Percentiles rank a stretch among this genome's conserved stretches.
Evolutionary conservation across 176 grass and related monocot genomes (phyloP).

Genomic region (Ensete glaucum): DNA sequence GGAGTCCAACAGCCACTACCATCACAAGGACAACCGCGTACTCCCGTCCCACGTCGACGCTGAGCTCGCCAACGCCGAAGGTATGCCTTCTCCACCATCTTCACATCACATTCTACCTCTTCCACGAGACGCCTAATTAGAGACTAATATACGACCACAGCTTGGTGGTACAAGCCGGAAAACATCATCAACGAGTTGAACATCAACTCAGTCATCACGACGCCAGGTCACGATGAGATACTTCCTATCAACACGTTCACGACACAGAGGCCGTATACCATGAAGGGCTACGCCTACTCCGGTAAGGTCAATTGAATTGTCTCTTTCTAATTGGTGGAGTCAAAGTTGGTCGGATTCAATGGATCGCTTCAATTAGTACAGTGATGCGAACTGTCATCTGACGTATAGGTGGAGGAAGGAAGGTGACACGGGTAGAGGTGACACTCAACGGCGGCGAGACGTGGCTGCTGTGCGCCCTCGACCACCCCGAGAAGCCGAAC

Average conservation of each 20-base stretch:
- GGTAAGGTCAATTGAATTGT: conserved; percentile 26
- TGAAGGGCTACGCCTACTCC: conserved; percentile 81
- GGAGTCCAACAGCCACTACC: conserved; percentile 88
- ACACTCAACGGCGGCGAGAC: conserved; percentile 68
- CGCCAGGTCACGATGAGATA: conserved; percentile 59
- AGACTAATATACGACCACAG: conserved; percentile 16
- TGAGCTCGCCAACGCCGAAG: conserved; percentile 74
- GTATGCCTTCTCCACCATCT: conserved; percentile 12
- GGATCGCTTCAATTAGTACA: not conserved
- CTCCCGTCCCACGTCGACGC: conserved; percentile 77
- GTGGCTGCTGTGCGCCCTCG: conserved; percentile 46
- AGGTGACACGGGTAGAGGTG: conserved; percentile 72
- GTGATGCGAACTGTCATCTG: not conserved
- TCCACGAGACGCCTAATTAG: not conserved
- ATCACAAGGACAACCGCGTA: conserved; percentile 74
- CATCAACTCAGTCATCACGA: conserved; percentile 80
- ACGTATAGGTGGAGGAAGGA: conserved; percentile 56
- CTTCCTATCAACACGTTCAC: conserved; percentile 62
- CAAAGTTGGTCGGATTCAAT: too few species aligned
- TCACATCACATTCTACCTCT: not conserved
- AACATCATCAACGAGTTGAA: conserved; percentile 92
- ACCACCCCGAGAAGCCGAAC: conserved; percentile 54
- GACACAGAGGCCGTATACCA: conserved; percentile 39
- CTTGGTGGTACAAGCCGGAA: conserved; percentile 98
- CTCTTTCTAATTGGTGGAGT: too few species aligned